A percentile compares a stretch with the other conserved stretches of the same genome.
These are phyloP conservation scores for Suillus lakei DNA, from an alignment of 768 basidiomycete genomes.

Conservation along the genomic window DNA sequence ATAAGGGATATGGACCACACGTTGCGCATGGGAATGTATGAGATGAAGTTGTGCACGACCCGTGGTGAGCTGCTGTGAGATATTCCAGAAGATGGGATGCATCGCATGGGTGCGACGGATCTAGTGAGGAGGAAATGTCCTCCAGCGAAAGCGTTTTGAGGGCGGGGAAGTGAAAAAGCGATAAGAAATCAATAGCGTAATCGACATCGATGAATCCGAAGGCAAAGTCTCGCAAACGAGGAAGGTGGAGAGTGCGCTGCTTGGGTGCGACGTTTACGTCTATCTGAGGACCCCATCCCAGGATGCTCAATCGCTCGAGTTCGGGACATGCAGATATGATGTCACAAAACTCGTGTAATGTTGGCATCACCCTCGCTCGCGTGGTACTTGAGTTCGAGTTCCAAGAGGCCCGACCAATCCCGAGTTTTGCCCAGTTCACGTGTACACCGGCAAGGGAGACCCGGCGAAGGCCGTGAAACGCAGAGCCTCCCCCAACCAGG, in stretches of 20 bases:
- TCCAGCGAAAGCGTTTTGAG: slow-evolving; percentile 47
- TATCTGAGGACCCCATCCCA: slow-evolving; percentile 58
- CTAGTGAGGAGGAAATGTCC: slow-evolving; percentile 48
- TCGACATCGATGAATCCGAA: slow-evolving; percentile 50
- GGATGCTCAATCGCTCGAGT: slow-evolving; percentile 49
- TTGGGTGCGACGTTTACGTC: slow-evolving; percentile 7
- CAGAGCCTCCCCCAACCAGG: slow-evolving; percentile 41
- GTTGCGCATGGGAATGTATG: slow-evolving; percentile 14
- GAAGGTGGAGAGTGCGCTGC: slow-evolving; percentile 29
- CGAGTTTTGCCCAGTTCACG: slow-evolving; percentile 53
- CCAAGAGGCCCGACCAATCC: slow-evolving; percentile 46
- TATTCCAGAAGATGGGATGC: slow-evolving; percentile 41
- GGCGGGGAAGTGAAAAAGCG: slow-evolving; percentile 42
- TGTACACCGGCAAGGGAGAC: slow-evolving; percentile 62
- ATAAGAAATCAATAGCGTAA: slow-evolving; percentile 44
- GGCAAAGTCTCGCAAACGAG: slow-evolving; percentile 37
- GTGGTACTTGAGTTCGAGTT: slow-evolving; percentile 59
- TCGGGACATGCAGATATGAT: slow-evolving; percentile 45
- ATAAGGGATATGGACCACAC: slow-evolving; percentile 11
- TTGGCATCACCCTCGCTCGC: slow-evolving; percentile 62
- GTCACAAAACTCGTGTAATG: slow-evolving; percentile 46
- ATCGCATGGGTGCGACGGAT: slow-evolving; percentile 38
- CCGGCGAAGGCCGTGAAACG: slow-evolving; percentile 39
- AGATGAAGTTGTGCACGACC: background rate
- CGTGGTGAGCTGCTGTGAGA: slow-evolving; percentile 25